phyloP scores from a whole-genome alignment of 2,329 filamentous ascomycete species.

The Claviceps arundinis region DNA sequence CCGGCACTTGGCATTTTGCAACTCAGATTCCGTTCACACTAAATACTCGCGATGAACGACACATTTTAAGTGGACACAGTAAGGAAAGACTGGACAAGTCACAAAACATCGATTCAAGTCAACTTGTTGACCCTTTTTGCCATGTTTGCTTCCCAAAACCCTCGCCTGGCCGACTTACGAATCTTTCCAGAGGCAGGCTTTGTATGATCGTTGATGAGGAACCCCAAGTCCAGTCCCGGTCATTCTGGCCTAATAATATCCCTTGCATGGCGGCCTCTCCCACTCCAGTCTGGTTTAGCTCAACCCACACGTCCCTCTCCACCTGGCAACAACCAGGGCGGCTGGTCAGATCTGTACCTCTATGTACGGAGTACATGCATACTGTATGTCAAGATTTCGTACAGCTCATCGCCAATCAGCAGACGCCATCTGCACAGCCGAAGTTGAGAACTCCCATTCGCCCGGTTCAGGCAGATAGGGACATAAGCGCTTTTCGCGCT shows the following conservation, averaged over 20 bases:
- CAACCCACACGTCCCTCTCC: neutral
- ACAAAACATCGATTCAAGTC: neutral
- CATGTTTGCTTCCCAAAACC: neutral
- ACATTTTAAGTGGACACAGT: neutral
- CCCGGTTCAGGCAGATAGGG: neutral
- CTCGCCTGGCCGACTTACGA: neutral
- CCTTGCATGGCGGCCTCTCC: neutral
- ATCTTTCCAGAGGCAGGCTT: neutral
- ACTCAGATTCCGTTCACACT: neutral
- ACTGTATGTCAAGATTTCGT: slow-evolving; percentile 3
- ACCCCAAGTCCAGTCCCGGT: neutral
- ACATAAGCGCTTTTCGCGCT: neutral
- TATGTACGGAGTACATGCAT: no score
- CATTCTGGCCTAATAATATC: neutral
- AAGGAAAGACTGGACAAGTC: neutral
- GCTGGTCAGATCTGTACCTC: slow-evolving; percentile 3
- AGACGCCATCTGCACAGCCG: neutral
- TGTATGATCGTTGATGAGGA: neutral
- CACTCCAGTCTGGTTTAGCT: neutral
- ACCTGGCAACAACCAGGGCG: slow-evolving; percentile 3
- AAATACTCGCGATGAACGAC: neutral
- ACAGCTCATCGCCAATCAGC: neutral
- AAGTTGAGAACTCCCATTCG: neutral
- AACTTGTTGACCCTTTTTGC: neutral
- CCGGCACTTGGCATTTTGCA: neutral